Evolutionary conservation across 2,329 filamentous ascomycete genomes (phyloP), one percentile per base, ranked within the genome.

Genomic region (Aspergillus terreus): DNA sequence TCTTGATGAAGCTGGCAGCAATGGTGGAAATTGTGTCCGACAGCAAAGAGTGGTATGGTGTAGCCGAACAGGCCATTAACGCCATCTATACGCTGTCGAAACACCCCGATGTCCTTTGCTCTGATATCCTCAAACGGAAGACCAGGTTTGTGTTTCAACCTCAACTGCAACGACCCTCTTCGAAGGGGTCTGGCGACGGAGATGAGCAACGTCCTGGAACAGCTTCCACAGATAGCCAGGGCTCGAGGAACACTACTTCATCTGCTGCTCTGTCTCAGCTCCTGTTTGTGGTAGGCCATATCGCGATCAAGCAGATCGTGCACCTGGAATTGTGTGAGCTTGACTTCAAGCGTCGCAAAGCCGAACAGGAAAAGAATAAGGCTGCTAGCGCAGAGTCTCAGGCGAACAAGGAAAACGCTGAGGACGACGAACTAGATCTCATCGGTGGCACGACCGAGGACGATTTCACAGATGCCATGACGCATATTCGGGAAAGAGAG

Each of bases 241-340:
- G 57, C 19, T 71, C 77, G 7, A 83, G 80, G 63, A 82, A 86
- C 27, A 89, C 86, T 60, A 82, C 85, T 4, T 85, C 68, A 9
- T 68, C 90, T 1, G 80, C 91, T 44, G 85, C 83, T 0, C 78
- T 99, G 2, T 96, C 94, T 0, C 94, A 97, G 64, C 80, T 99
- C 2, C 79, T 99, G 0, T 97, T 97, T 67, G 87, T 96, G 33
- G 92, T 97, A 27, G 94, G 94, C 0, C 94, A 99, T 65, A 88
- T 97, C 44, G 94, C 94, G 12, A 94, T 99, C 67, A 99, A 99
- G 75, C 95, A 99, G 68, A 99, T 99, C 61, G 95, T 99, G 0
- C 94, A 99, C 68, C 82, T 99, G 10, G 94, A 99, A 64, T 80
- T 97, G n/a, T 96, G 92, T 68, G 94, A 99, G 67, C 84, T 94